Evolutionary conservation across 176 grass and related monocot genomes (phyloP).

Genomic region (Juncus effusus): DNA sequence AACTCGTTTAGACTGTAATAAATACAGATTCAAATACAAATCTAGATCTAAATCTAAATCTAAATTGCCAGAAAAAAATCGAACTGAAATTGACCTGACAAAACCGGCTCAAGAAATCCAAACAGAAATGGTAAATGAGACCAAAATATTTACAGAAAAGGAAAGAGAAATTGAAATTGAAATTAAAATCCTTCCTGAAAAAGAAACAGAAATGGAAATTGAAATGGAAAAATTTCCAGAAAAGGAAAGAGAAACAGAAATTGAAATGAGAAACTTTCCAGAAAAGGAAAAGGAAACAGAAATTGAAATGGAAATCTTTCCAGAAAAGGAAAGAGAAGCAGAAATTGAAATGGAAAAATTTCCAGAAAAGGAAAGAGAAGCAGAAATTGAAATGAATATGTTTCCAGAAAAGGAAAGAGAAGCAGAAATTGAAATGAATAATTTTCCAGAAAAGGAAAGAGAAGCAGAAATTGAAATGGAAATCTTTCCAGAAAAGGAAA

Average conservation of each 20-base stretch:
- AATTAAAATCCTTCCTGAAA: too few species aligned
- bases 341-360: slow-evolving; percentile 3
- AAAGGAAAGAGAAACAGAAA: slow-evolving; percentile 5
- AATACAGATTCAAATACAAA: not conserved
- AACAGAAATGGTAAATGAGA: too few species aligned
- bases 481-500: slow-evolving; percentile 10
- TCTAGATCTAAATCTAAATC: not conserved
- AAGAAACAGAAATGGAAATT: not conserved
- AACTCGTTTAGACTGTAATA: slow-evolving; percentile 13
- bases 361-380: not conserved
- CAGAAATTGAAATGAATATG: not conserved
- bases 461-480: not conserved
- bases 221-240: slow-evolving; percentile 12
- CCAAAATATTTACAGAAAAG: too few species aligned
- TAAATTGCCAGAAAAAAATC: not conserved
- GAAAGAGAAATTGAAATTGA: too few species aligned
- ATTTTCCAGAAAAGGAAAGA: not conserved
- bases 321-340: slow-evolving; percentile 6
- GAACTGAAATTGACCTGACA: slow-evolving; percentile 22
- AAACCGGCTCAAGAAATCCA: slow-evolving; percentile 6
- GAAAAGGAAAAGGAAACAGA: slow-evolving; percentile 5
- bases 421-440: not conserved
- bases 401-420: slow-evolving; percentile 6
- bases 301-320: too few species aligned
- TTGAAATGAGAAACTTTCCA: not conserved